Percentiles rank a stretch among this genome's conserved stretches.
Conservation (phyloP, 129 eudicot genomes). For the Saposhnikovia divaricata region DNA sequence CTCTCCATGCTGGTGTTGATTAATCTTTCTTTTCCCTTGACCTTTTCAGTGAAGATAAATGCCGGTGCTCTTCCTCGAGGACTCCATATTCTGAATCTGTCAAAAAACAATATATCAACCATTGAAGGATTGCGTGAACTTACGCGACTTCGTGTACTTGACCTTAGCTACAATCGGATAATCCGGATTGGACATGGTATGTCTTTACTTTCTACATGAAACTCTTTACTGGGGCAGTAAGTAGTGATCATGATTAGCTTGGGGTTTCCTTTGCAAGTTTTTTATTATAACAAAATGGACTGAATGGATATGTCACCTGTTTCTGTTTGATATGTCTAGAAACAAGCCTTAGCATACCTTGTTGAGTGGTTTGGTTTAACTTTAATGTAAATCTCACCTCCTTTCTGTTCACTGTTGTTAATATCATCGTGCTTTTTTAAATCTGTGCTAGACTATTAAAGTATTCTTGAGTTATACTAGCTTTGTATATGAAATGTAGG, state of each 20-base stretch:
- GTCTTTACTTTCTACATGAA: slow-evolving; percentile 2
- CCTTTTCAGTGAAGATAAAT: slow-evolving; percentile 59
- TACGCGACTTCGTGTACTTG: slow-evolving; percentile 85
- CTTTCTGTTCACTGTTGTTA: neutral
- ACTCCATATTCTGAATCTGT: slow-evolving; percentile 69
- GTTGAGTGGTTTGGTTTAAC: neutral
- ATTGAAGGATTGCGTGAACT: slow-evolving; percentile 96
- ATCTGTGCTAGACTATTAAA: neutral
- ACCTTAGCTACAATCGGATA: slow-evolving; percentile 87
- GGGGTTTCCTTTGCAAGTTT: neutral
- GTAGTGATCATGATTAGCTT: neutral
- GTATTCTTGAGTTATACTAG: neutral
- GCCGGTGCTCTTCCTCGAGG: slow-evolving; percentile 99
- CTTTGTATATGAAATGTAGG: neutral
- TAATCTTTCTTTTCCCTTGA: neutral
- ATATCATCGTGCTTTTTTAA: neutral
- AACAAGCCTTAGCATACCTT: neutral
- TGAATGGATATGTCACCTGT: neutral
- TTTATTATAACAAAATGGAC: neutral
- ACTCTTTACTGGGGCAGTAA: neutral
- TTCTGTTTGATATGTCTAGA: neutral
- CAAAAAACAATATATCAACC: slow-evolving; percentile 78
- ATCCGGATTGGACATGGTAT: slow-evolving; percentile 93
- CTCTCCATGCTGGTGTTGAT: slow-evolving; percentile 3
- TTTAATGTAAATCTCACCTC: neutral